Conservation (phyloP, 139 green algal genomes). For the Chlorella sp. region DNA sequence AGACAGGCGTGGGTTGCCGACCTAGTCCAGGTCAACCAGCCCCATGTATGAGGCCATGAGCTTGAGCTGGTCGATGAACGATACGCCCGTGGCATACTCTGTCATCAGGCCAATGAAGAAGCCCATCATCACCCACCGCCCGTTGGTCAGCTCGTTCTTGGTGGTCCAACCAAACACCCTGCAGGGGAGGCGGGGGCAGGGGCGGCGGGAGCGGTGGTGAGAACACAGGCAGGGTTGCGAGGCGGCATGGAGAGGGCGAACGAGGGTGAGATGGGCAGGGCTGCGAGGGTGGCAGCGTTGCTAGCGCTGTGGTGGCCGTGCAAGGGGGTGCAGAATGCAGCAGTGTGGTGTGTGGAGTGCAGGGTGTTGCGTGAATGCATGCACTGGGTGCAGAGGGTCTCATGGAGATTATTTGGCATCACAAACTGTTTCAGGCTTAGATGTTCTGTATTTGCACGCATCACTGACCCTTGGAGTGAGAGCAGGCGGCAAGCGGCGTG, state of each 20-base stretch:
- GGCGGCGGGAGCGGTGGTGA: not conserved
- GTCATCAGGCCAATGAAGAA: conserved; percentile 92
- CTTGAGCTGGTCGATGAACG: conserved; percentile 90
- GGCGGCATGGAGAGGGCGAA: not conserved
- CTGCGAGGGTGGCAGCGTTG: not conserved
- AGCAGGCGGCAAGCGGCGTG: not conserved
- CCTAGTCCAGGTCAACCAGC: conserved; percentile 33
- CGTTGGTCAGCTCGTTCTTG: conserved; percentile 95
- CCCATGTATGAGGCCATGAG: conserved; percentile 44
- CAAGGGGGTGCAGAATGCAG: not conserved
- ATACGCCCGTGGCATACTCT: conserved; percentile 95
- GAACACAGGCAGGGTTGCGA: not conserved
- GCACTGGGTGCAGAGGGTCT: not conserved
- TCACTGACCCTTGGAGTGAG: not conserved
- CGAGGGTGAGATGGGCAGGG: too few relatives aligned
- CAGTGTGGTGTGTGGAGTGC: not conserved
- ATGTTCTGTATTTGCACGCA: conserved; percentile 38
- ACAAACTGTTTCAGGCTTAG: conserved; percentile 32
- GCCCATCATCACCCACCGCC: conserved; percentile 98
- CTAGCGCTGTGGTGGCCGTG: not conserved
- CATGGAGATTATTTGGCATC: conserved; percentile 27
- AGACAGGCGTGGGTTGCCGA: too few relatives aligned
- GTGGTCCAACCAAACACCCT: conserved; percentile 92
- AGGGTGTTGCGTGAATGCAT: not conserved
- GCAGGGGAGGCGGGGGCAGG: not conserved